A percentile compares a stretch with the other conserved stretches of the same genome.
Evolutionary conservation across 495 filamentous ascomycete species (phyloP).

Genomic region (Chaetomidium leptoderma): DNA sequence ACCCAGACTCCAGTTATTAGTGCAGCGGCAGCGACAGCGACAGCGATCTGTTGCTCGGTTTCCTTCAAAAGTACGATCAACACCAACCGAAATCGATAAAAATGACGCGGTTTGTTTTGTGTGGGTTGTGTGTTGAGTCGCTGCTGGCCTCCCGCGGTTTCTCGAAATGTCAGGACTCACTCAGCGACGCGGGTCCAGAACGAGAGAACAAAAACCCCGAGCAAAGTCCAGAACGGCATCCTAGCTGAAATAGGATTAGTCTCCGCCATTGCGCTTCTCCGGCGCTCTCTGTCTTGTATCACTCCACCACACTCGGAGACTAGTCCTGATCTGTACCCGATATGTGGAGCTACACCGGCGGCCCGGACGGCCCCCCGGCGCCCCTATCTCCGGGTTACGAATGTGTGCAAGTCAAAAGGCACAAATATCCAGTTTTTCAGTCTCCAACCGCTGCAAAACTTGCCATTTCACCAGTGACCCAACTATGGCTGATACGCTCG

Average conservation of each 20-base stretch:
- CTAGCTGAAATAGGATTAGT: slow-evolving; percentile 21
- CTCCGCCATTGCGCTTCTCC: slow-evolving; percentile 17
- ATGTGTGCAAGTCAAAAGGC: slow-evolving; percentile 3
- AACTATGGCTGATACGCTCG: neutral
- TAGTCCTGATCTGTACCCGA: slow-evolving; percentile 13
- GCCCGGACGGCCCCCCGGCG: neutral
- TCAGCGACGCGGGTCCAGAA: too few species aligned
- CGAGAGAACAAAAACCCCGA: too few species aligned
- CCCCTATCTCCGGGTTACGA: neutral
- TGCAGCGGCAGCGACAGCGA: too few species aligned
- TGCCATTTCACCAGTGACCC: neutral
- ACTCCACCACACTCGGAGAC: slow-evolving; percentile 11
- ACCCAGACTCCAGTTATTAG: too few species aligned
- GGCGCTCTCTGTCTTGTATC: neutral
- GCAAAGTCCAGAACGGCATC: too few species aligned
- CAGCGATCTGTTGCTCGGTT: too few species aligned
- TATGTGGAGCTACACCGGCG: neutral
- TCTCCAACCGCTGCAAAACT: neutral
- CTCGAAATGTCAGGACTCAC: too few species aligned
- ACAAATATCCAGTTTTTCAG: neutral
- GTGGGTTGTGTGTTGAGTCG: too few species aligned
- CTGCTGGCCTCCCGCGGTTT: too few species aligned
- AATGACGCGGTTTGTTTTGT: too few species aligned
- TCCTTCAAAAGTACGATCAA: too few species aligned
- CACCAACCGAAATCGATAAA: too few species aligned